A percentile compares a stretch with the other conserved stretches of the same genome.
Evolutionary conservation across 805 yeast species (phyloP).

Genomic region (Spathaspora arborariae): DNA sequence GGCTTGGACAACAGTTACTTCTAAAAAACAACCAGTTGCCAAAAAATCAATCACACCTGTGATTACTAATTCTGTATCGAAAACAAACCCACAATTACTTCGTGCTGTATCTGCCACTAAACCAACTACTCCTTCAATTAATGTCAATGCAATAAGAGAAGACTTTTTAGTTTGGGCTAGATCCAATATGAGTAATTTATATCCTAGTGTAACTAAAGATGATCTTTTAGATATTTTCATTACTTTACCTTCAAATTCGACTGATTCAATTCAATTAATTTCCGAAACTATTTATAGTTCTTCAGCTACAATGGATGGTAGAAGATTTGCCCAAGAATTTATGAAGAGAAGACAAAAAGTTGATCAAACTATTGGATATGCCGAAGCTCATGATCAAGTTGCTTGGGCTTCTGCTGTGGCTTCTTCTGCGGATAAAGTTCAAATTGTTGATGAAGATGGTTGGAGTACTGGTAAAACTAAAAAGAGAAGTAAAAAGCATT

Average conservation of each 20-base stretch:
- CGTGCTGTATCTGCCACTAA: slow-evolving; percentile 32
- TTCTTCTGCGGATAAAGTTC: slow-evolving; percentile 35
- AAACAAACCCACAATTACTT: slow-evolving; percentile 31
- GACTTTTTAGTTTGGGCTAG: slow-evolving; percentile 75
- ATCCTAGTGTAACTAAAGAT: slow-evolving; percentile 70
- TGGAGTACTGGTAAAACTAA: slow-evolving; percentile 43
- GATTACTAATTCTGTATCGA: slow-evolving; percentile 18
- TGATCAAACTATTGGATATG: slow-evolving; percentile 46
- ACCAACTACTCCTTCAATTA: slow-evolving; percentile 17
- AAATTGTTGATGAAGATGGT: slow-evolving; percentile 42
- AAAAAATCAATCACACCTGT: slow-evolving; percentile 11
- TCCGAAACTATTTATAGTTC: slow-evolving; percentile 89
- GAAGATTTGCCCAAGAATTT: slow-evolving; percentile 90
- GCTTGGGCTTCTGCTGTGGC: slow-evolving; percentile 74
- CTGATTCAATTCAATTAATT: slow-evolving; percentile 78
- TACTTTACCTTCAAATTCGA: slow-evolving; percentile 65
- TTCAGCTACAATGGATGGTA: slow-evolving; percentile 88
- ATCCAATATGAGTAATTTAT: slow-evolving; percentile 58
- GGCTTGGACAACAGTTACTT: slow-evolving; percentile 45
- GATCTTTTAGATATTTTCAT: slow-evolving; percentile 78
- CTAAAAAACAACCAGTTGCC: slow-evolving; percentile 29
- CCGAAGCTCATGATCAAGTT: slow-evolving; percentile 35
- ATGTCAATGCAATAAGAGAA: slow-evolving; percentile 33
- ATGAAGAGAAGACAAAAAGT: slow-evolving; percentile 70
- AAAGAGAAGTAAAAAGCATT: slow-evolving; percentile 33